Base-by-base conservation (phyloP, 2,329 filamentous ascomycete species). In the Cladorrhinum sp. region DNA sequence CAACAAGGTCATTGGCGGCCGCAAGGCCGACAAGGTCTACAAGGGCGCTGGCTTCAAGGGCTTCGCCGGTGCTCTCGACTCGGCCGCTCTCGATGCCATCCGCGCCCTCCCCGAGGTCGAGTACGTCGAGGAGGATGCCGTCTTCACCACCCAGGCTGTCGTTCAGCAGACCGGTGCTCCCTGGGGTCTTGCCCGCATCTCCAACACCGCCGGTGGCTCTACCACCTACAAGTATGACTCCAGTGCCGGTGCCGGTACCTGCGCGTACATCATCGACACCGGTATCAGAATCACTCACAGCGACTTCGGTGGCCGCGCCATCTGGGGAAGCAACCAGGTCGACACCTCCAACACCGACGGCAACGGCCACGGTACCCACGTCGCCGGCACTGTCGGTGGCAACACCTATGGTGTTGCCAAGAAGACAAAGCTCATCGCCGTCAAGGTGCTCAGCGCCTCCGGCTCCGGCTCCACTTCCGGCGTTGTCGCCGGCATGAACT, bases 331-430 rank as follows among this genome's bases (percentile, higher is more conserved):
- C 64, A 78, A 77, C 73, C 77, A 70, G 58, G 72, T 69, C 55
- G 73, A 76, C 66, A 66, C 65, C 53, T 62, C 66, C 62, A 71
- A 77, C 69, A 68, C 66, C 0, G 77, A 79, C 58, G 76, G 73
- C 60, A 73, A 78, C 62, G 79, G 78, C 60, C 78, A 81, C 70
- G 79, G 78, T 62, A 81, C 78, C 12, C 78, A 80, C 68, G 76
- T 79, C 20, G 72, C 77, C 4, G 79, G 78, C 57, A 80, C 77
- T 52, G 74, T 80, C 58, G 78, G 74, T 57, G 73, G 73, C 20
- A 70, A 52, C 48, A 76, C 67, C 36, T 79, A 76, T 59, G 79
- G 79, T 62, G 77, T 81, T 1, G 77, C 78, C 65, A 81, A 80
- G 73, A 72, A 73, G 68, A 74, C 77, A 24, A 72, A 56, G 25